Conservation (phyloP, 2,329 filamentous ascomycete genomes). For the Xylariaceae sp. region DNA sequence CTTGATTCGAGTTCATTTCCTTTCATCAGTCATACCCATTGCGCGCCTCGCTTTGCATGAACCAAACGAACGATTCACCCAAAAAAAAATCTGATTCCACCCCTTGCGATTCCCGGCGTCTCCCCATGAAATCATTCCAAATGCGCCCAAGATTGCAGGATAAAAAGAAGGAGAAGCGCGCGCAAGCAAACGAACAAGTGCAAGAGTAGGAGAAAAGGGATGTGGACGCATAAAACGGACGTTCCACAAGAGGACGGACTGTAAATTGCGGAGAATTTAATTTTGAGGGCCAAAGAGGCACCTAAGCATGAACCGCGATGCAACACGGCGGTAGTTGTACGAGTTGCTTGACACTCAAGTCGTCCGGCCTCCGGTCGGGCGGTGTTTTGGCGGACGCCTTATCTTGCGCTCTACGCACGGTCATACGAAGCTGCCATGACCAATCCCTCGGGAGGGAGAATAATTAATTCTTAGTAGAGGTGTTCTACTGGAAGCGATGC, state of each 20-base stretch:
- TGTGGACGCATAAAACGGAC: conserved; percentile 19
- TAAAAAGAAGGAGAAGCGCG: conserved; percentile 20
- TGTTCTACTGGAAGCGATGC: conserved; percentile 13
- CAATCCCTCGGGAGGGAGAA: conserved; percentile 11
- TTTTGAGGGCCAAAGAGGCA: conserved; percentile 7
- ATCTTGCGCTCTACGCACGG: conserved; percentile 8
- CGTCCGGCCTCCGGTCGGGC: conserved; percentile 2
- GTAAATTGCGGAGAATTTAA: conserved; percentile 10
- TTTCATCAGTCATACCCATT: conserved; percentile 36
- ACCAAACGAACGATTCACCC: conserved; percentile 27
- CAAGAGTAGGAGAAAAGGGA: conserved; percentile 20
- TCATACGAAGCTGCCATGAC: conserved; percentile 12
- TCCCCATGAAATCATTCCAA: conserved; percentile 19
- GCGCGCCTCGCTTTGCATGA: conserved; percentile 29
- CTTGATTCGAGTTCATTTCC: conserved; percentile 36
- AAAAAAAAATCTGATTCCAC: conserved; percentile 33
- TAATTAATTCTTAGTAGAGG: conserved; percentile 26
- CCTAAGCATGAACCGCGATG: background rate
- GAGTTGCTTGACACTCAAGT: conserved; percentile 5
- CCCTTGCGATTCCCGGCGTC: conserved; percentile 29
- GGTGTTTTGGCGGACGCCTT: conserved; percentile 6
- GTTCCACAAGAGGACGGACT: conserved; percentile 11
- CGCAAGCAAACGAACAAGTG: conserved; percentile 18
- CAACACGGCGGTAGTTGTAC: conserved; percentile 1
- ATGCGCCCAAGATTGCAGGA: conserved; percentile 28